Evolutionary conservation across 2,329 filamentous ascomycete species (phyloP).

Genomic region (Hortaea werneckii): DNA sequence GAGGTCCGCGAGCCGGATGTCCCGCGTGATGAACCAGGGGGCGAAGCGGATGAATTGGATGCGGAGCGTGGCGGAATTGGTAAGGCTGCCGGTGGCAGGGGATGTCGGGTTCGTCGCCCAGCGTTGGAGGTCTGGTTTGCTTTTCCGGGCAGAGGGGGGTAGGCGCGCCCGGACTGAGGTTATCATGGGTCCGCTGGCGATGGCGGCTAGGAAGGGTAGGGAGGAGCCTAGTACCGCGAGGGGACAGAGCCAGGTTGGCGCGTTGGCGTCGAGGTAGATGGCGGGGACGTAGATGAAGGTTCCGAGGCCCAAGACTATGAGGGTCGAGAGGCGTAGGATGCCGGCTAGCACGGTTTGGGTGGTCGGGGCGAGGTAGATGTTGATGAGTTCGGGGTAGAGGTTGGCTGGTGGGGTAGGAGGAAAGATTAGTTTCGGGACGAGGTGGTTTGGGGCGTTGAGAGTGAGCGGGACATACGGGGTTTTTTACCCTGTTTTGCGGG

Average conservation of each 20-base stretch:
- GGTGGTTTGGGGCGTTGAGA: background rate
- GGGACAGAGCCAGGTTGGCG: background rate
- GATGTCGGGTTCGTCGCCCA: conserved; percentile 29
- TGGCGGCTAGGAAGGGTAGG: conserved; percentile 44
- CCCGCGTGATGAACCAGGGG: conserved; percentile 27
- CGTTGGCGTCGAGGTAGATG: conserved; percentile 53
- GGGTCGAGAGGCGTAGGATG: conserved; percentile 50
- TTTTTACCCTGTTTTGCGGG: background rate
- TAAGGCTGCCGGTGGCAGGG: conserved; percentile 13
- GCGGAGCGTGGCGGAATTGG: conserved; percentile 34
- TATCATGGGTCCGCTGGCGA: conserved; percentile 61
- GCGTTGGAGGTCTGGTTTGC: conserved; percentile 37
- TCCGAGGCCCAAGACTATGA: background rate
- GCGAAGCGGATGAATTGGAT: conserved; percentile 32
- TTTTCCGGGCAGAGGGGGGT: conserved; percentile 53
- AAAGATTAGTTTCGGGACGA: background rate
- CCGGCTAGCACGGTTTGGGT: conserved; percentile 57
- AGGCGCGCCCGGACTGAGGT: conserved; percentile 61
- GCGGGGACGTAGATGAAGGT: conserved; percentile 35
- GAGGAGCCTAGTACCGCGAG: conserved; percentile 26
- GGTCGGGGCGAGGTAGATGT: conserved; percentile 67
- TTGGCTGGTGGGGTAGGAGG: background rate
- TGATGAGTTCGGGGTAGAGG: conserved; percentile 42
- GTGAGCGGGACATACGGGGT: background rate
- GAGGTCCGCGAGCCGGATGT: conserved; percentile 16